Conservation (phyloP, 1,284 basidiomycete genomes). For the Microbotryum silenes-acaulis region DNA sequence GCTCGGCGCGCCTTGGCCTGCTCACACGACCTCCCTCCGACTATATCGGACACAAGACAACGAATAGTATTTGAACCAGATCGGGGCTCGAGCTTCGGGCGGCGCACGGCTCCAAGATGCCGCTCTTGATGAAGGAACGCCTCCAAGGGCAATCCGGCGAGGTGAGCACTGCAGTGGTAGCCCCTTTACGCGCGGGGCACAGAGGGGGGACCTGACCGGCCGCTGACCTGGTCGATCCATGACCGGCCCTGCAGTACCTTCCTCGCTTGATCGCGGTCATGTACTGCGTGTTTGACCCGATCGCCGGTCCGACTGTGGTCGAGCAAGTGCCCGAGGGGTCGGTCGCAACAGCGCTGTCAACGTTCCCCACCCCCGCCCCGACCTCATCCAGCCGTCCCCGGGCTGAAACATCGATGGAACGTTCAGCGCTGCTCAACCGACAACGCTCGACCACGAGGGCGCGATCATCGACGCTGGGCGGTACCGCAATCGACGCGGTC, state of each 20-base stretch:
- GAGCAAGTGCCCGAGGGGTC: constrained; percentile 84
- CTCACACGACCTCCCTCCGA: no score
- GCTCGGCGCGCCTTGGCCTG: no score
- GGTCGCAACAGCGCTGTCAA: constrained; percentile 44
- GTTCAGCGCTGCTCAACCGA: no score
- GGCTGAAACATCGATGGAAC: neutral
- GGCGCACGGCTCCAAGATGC: neutral
- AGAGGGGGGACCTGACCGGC: no score
- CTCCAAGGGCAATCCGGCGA: constrained; percentile 17
- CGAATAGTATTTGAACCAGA: no score
- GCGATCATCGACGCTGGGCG: constrained; percentile 9
- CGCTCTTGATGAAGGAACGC: constrained; percentile 12
- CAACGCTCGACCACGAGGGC: neutral
- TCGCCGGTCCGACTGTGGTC: constrained; percentile 72
- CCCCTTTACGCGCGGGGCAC: neutral
- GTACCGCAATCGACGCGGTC: constrained; percentile 6
- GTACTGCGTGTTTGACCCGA: constrained; percentile 76
- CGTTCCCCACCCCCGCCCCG: constrained; percentile 10
- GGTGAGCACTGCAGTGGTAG: constrained; percentile 12
- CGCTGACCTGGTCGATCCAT: no score
- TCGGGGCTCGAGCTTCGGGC: no score
- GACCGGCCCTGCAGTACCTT: constrained; percentile 11
- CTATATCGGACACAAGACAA: no score
- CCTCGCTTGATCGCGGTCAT: constrained; percentile 43
- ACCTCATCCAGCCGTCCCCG: neutral